Evolutionary conservation across 257 asterid genomes (phyloP).

Genomic region (Paulownia fortunei): DNA sequence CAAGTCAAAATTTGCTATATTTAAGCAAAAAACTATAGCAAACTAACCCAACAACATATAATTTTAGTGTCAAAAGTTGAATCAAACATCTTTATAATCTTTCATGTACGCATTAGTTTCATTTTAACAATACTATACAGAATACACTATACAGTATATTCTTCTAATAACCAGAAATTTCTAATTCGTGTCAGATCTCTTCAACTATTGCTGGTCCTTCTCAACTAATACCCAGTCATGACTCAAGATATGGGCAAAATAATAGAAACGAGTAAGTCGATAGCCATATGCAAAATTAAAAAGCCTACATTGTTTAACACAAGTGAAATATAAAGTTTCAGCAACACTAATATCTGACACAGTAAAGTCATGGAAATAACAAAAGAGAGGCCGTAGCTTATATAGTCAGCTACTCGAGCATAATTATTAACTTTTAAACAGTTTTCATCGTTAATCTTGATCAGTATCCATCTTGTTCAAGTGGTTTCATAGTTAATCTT

Average conservation of each 20-base stretch:
- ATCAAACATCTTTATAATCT: too few species aligned
- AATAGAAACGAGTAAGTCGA: not conserved
- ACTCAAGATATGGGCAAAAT: not conserved
- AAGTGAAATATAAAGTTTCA: not conserved
- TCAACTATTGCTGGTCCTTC: not conserved
- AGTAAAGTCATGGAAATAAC: not conserved
- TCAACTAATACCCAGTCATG: not conserved
- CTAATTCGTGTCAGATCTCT: not conserved
- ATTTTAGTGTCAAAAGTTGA: too few species aligned
- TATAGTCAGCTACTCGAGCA: not conserved
- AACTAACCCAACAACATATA: too few species aligned
- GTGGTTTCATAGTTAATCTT: constrained; percentile 25
- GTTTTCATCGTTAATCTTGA: not conserved
- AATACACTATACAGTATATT: too few species aligned
- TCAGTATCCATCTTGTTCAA: too few species aligned
- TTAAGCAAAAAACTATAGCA: too few species aligned
- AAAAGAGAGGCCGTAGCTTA: not conserved
- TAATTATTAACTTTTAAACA: not conserved
- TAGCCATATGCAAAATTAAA: not conserved
- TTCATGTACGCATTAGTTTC: too few species aligned
- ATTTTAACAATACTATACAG: too few species aligned
- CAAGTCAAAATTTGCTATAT: too few species aligned
- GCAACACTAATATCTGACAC: not conserved
- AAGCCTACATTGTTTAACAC: not conserved
- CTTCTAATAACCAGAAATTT: too few species aligned